Percentiles rank a stretch among this genome's conserved stretches.
These are phyloP conservation scores for Cryptococcus jaspeensis DNA, from an alignment of 1,284 basidiomycete species.

Conservation along the genomic window DNA sequence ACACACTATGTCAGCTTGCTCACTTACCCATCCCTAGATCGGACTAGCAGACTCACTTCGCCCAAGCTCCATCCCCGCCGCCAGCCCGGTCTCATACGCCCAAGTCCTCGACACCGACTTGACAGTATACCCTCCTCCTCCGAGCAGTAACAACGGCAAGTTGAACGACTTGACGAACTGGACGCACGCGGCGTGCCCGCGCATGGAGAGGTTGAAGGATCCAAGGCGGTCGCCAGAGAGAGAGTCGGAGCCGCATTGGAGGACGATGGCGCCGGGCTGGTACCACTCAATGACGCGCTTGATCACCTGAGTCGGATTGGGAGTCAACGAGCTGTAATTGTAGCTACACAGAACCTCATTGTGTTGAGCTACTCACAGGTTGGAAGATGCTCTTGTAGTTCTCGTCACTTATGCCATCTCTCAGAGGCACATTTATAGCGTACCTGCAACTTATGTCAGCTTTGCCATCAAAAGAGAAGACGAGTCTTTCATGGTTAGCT, in stretches of 20 bases:
- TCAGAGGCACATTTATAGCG: constrained; percentile 88
- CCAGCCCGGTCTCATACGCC: constrained; percentile 97
- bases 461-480: background rate
- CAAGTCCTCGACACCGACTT: constrained; percentile 94
- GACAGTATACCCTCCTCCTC: constrained; percentile 98
- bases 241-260: constrained; percentile 99
- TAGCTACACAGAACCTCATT: background rate
- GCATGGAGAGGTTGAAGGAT: constrained; percentile 95
- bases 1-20: background rate
- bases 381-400: constrained; percentile 95
- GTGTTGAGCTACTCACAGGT: constrained; percentile 62
- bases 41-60: constrained; percentile 58
- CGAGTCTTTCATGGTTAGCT: no score
- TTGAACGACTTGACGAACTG: constrained; percentile 96
- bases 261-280: constrained; percentile 90
- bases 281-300: constrained; percentile 93
- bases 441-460: constrained; percentile 55
- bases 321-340: background rate
- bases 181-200: constrained; percentile 97
- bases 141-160: constrained; percentile 85
- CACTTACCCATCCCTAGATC: background rate
- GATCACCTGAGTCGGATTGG: constrained; percentile 69
- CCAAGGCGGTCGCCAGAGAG: constrained; percentile 95
- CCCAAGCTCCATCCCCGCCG: constrained; percentile 89
- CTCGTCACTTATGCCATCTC: constrained; percentile 95